Conservation (phyloP, 1,284 basidiomycete species). For the Rhodofomes roseus region DNA sequence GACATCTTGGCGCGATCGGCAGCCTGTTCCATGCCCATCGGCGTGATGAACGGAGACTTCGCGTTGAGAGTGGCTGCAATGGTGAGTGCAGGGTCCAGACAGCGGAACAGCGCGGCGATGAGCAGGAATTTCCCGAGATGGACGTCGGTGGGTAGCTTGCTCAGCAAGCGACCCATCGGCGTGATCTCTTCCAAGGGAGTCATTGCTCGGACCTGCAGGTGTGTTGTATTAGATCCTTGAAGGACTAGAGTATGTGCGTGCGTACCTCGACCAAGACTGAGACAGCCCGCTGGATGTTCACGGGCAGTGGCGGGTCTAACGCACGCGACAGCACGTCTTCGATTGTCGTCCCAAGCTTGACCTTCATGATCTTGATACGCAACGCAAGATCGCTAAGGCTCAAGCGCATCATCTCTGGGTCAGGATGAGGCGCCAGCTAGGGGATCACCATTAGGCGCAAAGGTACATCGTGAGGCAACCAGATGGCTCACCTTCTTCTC, state of each 20-base stretch:
- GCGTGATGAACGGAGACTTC: slow-evolving; percentile 90
- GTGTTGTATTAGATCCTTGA: not conserved
- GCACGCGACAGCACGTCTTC: slow-evolving; percentile 89
- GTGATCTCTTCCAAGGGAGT: slow-evolving; percentile 91
- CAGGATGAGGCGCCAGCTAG: slow-evolving; percentile 87
- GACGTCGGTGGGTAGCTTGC: slow-evolving; percentile 94
- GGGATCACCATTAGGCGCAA: not conserved
- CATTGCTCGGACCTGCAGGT: slow-evolving; percentile 73
- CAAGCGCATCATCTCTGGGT: slow-evolving; percentile 94
- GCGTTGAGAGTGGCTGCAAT: slow-evolving; percentile 93
- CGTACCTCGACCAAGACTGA: slow-evolving; percentile 87
- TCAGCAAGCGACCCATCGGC: slow-evolving; percentile 87
- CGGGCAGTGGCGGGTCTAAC: slow-evolving; percentile 83
- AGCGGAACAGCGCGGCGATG: slow-evolving; percentile 82
- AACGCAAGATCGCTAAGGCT: slow-evolving; percentile 94
- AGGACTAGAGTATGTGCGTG: not conserved
- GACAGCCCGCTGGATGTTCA: slow-evolving; percentile 92
- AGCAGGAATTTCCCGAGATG: slow-evolving; percentile 95
- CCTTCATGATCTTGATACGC: slow-evolving; percentile 95
- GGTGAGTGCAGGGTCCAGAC: slow-evolving; percentile 93
- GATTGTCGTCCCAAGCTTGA: slow-evolving; percentile 84
- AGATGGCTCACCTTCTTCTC: slow-evolving; percentile 60
- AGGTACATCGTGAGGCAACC: slow-evolving; percentile 14
- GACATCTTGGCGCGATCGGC: slow-evolving; percentile 82
- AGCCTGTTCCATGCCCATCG: slow-evolving; percentile 85